Base-by-base conservation (phyloP, 116 monocot species). In the Dioscorea cayenensis region DNA sequence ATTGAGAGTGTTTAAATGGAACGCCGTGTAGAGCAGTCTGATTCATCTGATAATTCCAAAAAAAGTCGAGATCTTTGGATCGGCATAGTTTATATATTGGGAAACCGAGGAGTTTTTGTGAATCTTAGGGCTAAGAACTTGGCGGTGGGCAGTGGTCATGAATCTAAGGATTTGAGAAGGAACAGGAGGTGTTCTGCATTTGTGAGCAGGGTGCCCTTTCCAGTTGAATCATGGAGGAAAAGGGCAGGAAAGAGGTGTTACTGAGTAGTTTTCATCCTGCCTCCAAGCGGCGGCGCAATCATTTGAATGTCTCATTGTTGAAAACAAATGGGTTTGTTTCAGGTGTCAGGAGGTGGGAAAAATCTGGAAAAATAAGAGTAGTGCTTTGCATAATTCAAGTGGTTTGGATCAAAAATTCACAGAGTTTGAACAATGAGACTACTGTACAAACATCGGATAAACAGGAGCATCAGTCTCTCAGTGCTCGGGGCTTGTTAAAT, bases 1-100 rank as follows among this genome's bases (percentile, higher is more conserved):
- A 79, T 86, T 73, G 77, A 77, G 75, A 70, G 63, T 48, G 71
- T 81, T 70, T 84, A 81, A 69, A 95, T 95, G 92, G 92, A 95
- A 84, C 67, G 69, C 75, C 72, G 75, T 72, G 43, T 72, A 43
- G 76, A 67, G 23, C 80, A 77, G 71, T 51, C 78, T 63, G 82
- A 63, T 67, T 60, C 51, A 36, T 48, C 73, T 17, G 75, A 72
- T 77, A 52, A 66, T 19, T 14, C 75, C 0, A 72, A 66, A 59
- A n/a, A n/a, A 85, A 73, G 32, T 48, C 78, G 32, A 81, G 74
- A 75, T 83, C 84, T 70, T 84, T 76, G 63, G 79, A 84, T 75
- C 68, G 78, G 28, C 71, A 70, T 50, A 79, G 76, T 28, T 49
- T 73, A 9, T 63, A 78, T 52, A 69, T 63, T 29, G 80, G 80